These are phyloP conservation scores for Arthrobotrys megalospora DNA, from an alignment of 2,329 filamentous ascomycete species.

Conservation along the genomic window DNA sequence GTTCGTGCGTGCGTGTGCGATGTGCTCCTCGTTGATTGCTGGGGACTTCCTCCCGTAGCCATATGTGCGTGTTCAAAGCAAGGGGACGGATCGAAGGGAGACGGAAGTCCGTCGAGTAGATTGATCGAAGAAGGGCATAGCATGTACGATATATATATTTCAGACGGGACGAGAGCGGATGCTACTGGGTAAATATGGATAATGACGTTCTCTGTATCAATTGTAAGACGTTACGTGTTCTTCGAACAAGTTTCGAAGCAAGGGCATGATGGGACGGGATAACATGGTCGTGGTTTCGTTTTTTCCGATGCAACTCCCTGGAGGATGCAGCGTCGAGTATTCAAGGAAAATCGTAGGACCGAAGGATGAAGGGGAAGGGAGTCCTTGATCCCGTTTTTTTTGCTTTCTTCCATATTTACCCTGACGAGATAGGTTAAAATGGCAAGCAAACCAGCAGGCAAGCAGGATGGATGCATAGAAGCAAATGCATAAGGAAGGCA, in stretches of 20 bases:
- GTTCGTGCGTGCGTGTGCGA: slow-evolving; percentile 18
- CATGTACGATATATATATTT: slow-evolving; percentile 27
- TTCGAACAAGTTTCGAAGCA: slow-evolving; percentile 28
- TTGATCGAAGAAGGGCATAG: slow-evolving; percentile 33
- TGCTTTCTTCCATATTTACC: slow-evolving; percentile 27
- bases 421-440: slow-evolving; percentile 58
- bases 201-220: slow-evolving; percentile 51
- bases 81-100: slow-evolving; percentile 35
- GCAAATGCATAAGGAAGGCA: slow-evolving; percentile 47
- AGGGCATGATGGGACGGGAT: slow-evolving; percentile 28
- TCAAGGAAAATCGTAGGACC: slow-evolving; percentile 60
- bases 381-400: slow-evolving; percentile 25
- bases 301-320: slow-evolving; percentile 41
- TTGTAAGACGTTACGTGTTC: slow-evolving; percentile 58
- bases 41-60: slow-evolving; percentile 43
- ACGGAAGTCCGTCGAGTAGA: slow-evolving; percentile 24
- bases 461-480: slow-evolving; percentile 30
- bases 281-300: slow-evolving; percentile 20
- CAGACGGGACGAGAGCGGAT: slow-evolving; percentile 20
- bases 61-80: slow-evolving; percentile 8
- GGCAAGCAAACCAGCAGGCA: slow-evolving; percentile 25
- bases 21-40: slow-evolving; percentile 24
- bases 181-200: slow-evolving; percentile 30
- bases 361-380: slow-evolving; percentile 26
- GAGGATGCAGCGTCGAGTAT: slow-evolving; percentile 26